Evolutionary conservation across 225 moss, liverwort and hornwort genomes (phyloP).

Genomic region (Anthoceros angustus): DNA sequence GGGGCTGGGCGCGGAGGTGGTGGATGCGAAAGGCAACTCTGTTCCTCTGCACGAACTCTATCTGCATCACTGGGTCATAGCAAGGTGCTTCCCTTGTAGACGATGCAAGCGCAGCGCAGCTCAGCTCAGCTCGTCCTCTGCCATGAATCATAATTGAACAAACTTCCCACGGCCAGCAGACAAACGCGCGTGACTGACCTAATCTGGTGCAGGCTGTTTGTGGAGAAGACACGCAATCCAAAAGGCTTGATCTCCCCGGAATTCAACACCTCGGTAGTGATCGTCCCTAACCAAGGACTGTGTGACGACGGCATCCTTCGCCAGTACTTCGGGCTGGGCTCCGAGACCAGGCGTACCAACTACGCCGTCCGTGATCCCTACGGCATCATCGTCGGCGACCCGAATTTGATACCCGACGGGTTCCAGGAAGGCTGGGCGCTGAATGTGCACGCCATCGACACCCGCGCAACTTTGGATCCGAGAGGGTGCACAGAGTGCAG

Average conservation of each 20-base stretch:
- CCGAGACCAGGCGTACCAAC: constrained; percentile 26
- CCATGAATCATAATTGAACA: not conserved
- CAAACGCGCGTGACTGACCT: not conserved
- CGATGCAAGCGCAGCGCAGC: not conserved
- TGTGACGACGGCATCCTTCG: not conserved
- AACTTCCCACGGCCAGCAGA: not conserved
- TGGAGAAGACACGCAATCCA: not conserved
- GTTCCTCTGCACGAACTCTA: constrained; percentile 7
- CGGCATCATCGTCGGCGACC: constrained; percentile 18
- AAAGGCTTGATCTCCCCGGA: not conserved
- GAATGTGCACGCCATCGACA: constrained; percentile 36
- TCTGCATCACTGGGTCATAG: constrained; percentile 7
- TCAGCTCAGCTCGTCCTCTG: not conserved
- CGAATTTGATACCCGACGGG: not conserved
- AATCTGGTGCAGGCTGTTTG: not conserved
- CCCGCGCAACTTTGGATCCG: constrained; percentile 18
- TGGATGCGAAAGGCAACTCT: constrained; percentile 1
- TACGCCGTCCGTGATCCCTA: constrained; percentile 23
- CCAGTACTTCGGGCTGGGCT: constrained; percentile 31
- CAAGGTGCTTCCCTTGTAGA: not conserved
- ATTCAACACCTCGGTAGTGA: constrained; percentile 14
- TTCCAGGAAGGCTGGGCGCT: constrained; percentile 12
- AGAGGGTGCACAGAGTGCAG: constrained; percentile 39
- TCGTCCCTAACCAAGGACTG: constrained; percentile 1
- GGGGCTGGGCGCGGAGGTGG: constrained; percentile 2